Percentiles rank a stretch among this genome's conserved stretches.
These are phyloP conservation scores for Neoconidiobolus thromboides DNA, from an alignment of 371 early-diverging fungal species.

Conservation along the genomic window DNA sequence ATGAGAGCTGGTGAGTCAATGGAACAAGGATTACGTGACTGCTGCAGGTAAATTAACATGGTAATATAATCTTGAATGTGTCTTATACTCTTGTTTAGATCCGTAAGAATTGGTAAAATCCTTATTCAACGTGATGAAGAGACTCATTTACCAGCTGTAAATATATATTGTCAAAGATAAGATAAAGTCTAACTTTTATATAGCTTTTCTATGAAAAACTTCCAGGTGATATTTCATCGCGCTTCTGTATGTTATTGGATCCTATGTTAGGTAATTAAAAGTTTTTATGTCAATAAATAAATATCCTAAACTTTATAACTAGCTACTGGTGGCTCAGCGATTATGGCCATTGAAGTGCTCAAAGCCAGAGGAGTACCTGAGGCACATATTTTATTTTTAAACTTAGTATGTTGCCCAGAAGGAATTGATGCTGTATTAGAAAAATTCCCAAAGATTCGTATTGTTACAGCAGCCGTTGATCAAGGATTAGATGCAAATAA, in stretches of 20 bases:
- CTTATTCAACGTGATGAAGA: slow-evolving; percentile 88
- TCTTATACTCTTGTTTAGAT: slow-evolving; percentile 16
- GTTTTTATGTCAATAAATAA: not conserved
- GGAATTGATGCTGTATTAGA: slow-evolving; percentile 57
- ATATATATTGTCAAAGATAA: not conserved
- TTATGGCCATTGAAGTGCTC: slow-evolving; percentile 76
- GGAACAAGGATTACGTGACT: slow-evolving; percentile 83
- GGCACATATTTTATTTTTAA: slow-evolving; percentile 66
- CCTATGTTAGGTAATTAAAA: slow-evolving; percentile 65
- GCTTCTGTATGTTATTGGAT: slow-evolving; percentile 73
- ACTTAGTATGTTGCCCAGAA: slow-evolving; percentile 62
- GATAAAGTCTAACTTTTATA: not conserved
- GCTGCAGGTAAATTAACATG: slow-evolving; percentile 33
- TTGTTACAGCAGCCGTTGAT: slow-evolving; percentile 72
- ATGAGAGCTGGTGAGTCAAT: slow-evolving; percentile 90
- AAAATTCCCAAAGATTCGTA: slow-evolving; percentile 59
- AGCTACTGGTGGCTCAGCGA: slow-evolving; percentile 89
- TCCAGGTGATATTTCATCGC: slow-evolving; percentile 63
- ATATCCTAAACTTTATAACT: slow-evolving; percentile 1
- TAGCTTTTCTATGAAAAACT: slow-evolving; percentile 79
- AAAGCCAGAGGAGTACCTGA: slow-evolving; percentile 67
- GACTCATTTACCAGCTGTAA: slow-evolving; percentile 65
- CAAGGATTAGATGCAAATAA: slow-evolving; percentile 56
- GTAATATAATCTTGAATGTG: not conserved
- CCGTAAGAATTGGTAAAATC: slow-evolving; percentile 84